phyloP scores from a whole-genome alignment of 768 basidiomycete species.

The Lepiota brunneoincarnata region DNA sequence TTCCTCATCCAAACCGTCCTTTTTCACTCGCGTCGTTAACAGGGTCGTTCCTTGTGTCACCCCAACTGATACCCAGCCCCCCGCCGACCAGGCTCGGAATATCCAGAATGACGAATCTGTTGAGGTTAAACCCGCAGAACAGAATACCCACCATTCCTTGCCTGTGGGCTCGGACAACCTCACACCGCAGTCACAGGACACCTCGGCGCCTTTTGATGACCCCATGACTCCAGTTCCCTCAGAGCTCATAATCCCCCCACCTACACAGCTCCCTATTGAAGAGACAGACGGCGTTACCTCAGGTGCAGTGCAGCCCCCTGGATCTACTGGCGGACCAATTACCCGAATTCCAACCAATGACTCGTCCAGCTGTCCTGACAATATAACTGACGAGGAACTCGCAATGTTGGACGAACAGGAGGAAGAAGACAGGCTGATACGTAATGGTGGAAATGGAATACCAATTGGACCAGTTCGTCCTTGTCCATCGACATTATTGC shows the following conservation, averaged over 20 bases:
- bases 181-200: slow-evolving; percentile 17
- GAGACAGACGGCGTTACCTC: slow-evolving; percentile 90
- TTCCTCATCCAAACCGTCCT: slow-evolving; percentile 40
- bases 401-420: slow-evolving; percentile 68
- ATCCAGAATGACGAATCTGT: slow-evolving; percentile 36
- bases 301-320: slow-evolving; percentile 89
- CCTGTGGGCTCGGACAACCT: neutral
- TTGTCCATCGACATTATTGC: neutral
- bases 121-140: slow-evolving; percentile 12
- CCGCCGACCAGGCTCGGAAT: slow-evolving; percentile 19
- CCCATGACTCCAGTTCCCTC: slow-evolving; percentile 29
- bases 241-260: slow-evolving; percentile 38
- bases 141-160: neutral
- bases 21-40: slow-evolving; percentile 62
- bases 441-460: slow-evolving; percentile 91
- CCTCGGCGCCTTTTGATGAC: slow-evolving; percentile 18
- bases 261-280: slow-evolving; percentile 34
- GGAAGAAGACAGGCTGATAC: slow-evolving; percentile 87
- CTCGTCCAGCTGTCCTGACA: slow-evolving; percentile 56
- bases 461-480: slow-evolving; percentile 83
- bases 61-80: slow-evolving; percentile 26
- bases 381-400: slow-evolving; percentile 62
- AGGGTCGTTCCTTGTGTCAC: slow-evolving; percentile 69
- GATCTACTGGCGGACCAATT: slow-evolving; percentile 61
- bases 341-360: slow-evolving; percentile 37